Evolutionary conservation across 352 stramenopile species (phyloP).

Genomic region (Plasmopara halstedii): DNA sequence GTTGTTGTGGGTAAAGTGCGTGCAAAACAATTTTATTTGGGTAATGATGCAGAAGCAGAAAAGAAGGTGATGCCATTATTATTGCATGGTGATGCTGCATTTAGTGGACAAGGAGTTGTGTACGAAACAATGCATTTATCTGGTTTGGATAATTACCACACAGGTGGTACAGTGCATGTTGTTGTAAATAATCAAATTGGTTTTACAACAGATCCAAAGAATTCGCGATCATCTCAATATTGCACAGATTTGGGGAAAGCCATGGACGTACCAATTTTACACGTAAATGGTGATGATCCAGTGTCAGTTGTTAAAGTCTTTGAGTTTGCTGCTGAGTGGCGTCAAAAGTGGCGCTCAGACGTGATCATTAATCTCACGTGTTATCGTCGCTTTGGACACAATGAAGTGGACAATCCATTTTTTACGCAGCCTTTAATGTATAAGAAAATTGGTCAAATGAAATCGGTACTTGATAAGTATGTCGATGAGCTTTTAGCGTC

Average conservation of each 20-base stretch:
- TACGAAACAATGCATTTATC: conserved; percentile 98
- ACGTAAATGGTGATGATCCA: conserved; percentile 95
- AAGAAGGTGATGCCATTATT: conserved; percentile 91
- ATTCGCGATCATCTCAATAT: conserved; percentile 92
- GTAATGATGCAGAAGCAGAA: conserved; percentile 81
- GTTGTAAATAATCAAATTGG: conserved; percentile 97
- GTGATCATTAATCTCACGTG: conserved; percentile 98
- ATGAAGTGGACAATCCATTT: conserved; percentile 97
- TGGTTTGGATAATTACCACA: conserved; percentile 90
- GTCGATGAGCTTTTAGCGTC: conserved; percentile 45
- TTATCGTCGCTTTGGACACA: conserved; percentile 97
- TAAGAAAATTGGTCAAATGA: conserved; percentile 90
- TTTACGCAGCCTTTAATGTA: conserved; percentile 99
- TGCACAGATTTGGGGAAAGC: conserved; percentile 95
- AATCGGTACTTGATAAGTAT: conserved; percentile 90
- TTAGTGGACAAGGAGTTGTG: conserved; percentile 94
- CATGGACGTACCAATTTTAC: conserved; percentile 89
- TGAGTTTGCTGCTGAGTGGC: conserved; percentile 82
- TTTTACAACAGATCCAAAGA: conserved; percentile 96
- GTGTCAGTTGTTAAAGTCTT: conserved; percentile 85
- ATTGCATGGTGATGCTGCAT: conserved; percentile 96
- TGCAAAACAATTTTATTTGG: conserved; percentile 96
- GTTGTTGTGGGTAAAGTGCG: conserved; percentile 93
- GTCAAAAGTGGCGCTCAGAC: conserved; percentile 78
- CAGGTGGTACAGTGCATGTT: conserved; percentile 96